phyloP scores from a whole-genome alignment of 805 yeast species.

The Metschnikowia matae region DNA sequence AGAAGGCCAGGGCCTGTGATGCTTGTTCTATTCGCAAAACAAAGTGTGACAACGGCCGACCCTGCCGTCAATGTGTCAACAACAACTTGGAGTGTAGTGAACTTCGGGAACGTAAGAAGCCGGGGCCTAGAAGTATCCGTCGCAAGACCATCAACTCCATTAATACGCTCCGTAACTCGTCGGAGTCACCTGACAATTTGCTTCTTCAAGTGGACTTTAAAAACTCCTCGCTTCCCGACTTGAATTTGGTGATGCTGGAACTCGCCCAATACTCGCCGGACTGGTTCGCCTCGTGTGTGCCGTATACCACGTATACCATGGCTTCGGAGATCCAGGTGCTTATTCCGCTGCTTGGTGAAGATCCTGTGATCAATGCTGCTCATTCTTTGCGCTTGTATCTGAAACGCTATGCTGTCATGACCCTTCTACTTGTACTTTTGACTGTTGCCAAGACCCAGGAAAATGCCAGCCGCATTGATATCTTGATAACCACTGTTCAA shows the following conservation, averaged over 20 bases:
- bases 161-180: constrained; percentile 6
- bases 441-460: constrained; percentile 3
- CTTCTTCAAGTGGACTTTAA: constrained; percentile 4
- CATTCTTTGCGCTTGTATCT: constrained; percentile 1
- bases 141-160: constrained; percentile 33
- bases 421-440: constrained; percentile 8
- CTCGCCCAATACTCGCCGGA: not conserved
- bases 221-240: constrained; percentile 3
- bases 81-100: constrained; percentile 36
- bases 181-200: constrained; percentile 8
- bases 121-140: constrained; percentile 39
- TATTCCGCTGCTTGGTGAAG: not conserved
- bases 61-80: constrained; percentile 37
- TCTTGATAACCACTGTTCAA: constrained; percentile 6
- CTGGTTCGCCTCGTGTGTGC: constrained; percentile 4
- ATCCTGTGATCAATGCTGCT: not conserved
- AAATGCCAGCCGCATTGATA: not conserved
- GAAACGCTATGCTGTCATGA: constrained; percentile 6
- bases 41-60: constrained; percentile 35
- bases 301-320: constrained; percentile 8
- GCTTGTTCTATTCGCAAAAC: constrained; percentile 41
- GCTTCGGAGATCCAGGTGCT: constrained; percentile 1
- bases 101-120: constrained; percentile 35
- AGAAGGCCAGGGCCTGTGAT: constrained; percentile 38
- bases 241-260: constrained; percentile 2